Conservation (phyloP, 179 eudicot species). For the Nepenthes alata region DNA sequence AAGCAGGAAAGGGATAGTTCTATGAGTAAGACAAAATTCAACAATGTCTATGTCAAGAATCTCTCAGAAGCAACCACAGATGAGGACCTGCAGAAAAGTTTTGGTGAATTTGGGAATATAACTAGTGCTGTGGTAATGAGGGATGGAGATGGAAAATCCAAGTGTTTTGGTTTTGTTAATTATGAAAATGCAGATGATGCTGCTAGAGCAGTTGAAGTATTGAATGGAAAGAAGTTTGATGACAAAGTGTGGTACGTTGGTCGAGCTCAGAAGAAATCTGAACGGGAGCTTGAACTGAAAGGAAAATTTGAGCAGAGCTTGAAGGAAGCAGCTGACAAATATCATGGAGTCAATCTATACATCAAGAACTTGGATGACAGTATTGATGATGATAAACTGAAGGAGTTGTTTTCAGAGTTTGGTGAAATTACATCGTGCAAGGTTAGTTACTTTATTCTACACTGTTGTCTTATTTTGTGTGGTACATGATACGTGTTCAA, state of each 20-base stretch:
- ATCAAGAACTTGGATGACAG: slow-evolving; percentile 61
- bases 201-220: slow-evolving; percentile 53
- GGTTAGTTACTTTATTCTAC: slow-evolving; percentile 17
- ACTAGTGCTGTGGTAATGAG: slow-evolving; percentile 65
- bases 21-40: slow-evolving; percentile 27
- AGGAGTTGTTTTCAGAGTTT: slow-evolving; percentile 41
- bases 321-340: slow-evolving; percentile 54
- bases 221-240: slow-evolving; percentile 52
- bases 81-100: slow-evolving; percentile 34
- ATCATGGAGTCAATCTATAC: slow-evolving; percentile 50
- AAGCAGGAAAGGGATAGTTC: slow-evolving; percentile 54
- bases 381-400: slow-evolving; percentile 56
- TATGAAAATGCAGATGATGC: slow-evolving; percentile 64
- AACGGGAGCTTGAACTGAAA: slow-evolving; percentile 53
- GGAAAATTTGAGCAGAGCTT: slow-evolving; percentile 43
- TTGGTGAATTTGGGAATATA: slow-evolving; percentile 49
- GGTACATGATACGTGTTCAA: background rate
- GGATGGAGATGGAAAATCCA: slow-evolving; percentile 59
- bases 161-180: slow-evolving; percentile 63
- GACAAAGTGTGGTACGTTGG: slow-evolving; percentile 66
- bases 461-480: background rate
- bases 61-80: slow-evolving; percentile 38
- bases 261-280: slow-evolving; percentile 58
- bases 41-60: slow-evolving; percentile 58
- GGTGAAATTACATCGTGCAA: slow-evolving; percentile 60